Evolutionary conservation across 169 alveolate genomes (phyloP).

Genomic region (Sarcocystis neurona): DNA sequence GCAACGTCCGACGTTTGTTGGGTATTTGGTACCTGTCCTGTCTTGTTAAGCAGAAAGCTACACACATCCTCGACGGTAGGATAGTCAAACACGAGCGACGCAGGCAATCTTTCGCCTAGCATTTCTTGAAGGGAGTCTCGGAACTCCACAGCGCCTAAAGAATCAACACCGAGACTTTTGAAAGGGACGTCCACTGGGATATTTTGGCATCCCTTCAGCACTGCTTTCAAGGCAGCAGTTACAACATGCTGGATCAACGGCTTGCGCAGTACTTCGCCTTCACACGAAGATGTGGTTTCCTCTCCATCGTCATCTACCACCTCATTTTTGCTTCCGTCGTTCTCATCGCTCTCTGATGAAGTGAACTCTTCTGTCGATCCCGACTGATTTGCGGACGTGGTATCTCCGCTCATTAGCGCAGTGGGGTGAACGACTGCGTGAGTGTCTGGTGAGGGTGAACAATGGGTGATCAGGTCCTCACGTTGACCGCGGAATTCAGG

Average conservation of each 20-base stretch:
- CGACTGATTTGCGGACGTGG: no score
- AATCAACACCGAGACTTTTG: constrained; percentile 74
- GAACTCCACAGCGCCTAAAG: constrained; percentile 77
- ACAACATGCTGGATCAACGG: background rate
- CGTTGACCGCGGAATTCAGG: background rate
- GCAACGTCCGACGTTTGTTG: no score
- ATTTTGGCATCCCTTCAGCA: background rate
- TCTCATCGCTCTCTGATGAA: background rate
- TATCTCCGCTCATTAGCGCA: no score
- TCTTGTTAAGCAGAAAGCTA: constrained; percentile 52
- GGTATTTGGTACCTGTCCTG: no score
- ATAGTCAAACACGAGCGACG: constrained; percentile 72
- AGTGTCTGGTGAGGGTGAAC: no score
- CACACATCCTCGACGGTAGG: constrained; percentile 73
- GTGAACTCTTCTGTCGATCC: background rate
- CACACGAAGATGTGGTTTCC: background rate
- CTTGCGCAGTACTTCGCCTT: background rate
- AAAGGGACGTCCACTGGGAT: constrained; percentile 51
- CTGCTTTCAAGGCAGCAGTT: background rate
- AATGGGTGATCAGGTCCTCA: background rate
- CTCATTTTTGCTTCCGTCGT: background rate
- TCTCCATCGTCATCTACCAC: background rate
- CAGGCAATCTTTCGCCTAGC: constrained; percentile 68
- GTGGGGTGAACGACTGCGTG: no score
- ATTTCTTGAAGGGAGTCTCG: constrained; percentile 68